Evolutionary conservation across 345 rosid species (phyloP).

Genomic region (Rubroshorea leprosula): DNA sequence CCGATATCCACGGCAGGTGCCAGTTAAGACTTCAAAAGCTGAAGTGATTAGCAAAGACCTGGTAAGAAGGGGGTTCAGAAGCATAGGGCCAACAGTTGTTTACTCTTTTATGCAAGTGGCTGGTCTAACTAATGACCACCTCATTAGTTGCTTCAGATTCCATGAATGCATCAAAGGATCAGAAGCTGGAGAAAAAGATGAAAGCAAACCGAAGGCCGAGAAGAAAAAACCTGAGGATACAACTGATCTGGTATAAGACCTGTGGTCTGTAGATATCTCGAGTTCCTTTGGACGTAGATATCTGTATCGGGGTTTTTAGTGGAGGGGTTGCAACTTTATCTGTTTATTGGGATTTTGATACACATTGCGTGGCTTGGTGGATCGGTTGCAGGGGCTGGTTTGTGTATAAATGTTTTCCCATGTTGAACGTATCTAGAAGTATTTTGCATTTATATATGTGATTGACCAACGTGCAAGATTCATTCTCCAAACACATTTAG

Average conservation of each 20-base stretch:
- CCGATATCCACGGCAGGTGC: constrained; percentile 73
- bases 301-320: too few species aligned
- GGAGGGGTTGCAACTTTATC: too few species aligned
- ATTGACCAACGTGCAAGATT: too few species aligned
- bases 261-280: too few species aligned
- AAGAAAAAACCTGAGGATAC: constrained; percentile 8
- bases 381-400: neutral
- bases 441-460: too few species aligned
- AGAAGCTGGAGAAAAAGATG: constrained; percentile 27
- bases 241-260: constrained; percentile 1
- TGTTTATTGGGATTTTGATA: neutral
- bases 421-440: too few species aligned
- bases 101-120: constrained; percentile 86
- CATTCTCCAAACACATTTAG: too few species aligned
- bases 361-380: neutral
- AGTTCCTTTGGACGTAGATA: too few species aligned
- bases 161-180: constrained; percentile 45
- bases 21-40: constrained; percentile 72
- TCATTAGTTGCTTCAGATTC: constrained; percentile 68
- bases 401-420: neutral
- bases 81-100: constrained; percentile 73
- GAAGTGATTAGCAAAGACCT: constrained; percentile 79
- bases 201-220: constrained; percentile 12
- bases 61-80: constrained; percentile 72
- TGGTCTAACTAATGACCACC: constrained; percentile 76